Evolutionary conservation across 1,284 basidiomycete genomes (phyloP).

Genomic region (Retiboletus flavoniger): DNA sequence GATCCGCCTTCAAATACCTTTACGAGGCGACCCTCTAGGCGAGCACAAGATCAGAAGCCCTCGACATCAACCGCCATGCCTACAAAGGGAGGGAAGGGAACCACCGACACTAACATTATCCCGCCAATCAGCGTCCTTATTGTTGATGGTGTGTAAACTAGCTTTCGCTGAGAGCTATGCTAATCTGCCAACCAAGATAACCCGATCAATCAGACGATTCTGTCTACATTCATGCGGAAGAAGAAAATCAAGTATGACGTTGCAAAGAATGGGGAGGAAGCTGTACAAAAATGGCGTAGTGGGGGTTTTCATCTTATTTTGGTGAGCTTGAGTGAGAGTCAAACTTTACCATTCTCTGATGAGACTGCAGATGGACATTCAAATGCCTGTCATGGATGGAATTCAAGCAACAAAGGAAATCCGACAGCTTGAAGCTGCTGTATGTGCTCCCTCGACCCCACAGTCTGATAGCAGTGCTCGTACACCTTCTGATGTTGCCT

Average conservation of each 20-base stretch:
- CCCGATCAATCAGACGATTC: conserved; percentile 96
- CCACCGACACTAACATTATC: conserved; percentile 60
- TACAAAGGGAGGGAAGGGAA: conserved; percentile 27
- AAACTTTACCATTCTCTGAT: conserved; percentile 2
- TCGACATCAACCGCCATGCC: conserved; percentile 20
- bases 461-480: conserved; percentile 50
- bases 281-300: conserved; percentile 92
- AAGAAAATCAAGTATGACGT: conserved; percentile 96
- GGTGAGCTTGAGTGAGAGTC: conserved; percentile 46
- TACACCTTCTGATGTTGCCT: conserved; percentile 53
- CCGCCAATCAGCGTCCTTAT: conserved; percentile 96
- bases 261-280: conserved; percentile 94
- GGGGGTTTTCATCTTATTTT: conserved; percentile 96
- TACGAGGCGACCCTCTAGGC: conserved; percentile 29
- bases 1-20: conserved; percentile 30
- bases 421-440: conserved; percentile 79
- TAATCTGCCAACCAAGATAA: conserved; percentile 67
- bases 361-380: conserved; percentile 90
- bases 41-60: conserved; percentile 32
- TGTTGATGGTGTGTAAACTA: conserved; percentile 75
- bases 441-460: conserved; percentile 70
- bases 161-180: conserved; percentile 10
- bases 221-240: conserved; percentile 94
- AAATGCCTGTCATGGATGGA: conserved; percentile 98
- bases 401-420: conserved; percentile 98